These are phyloP conservation scores for Thelonectria olida DNA, from an alignment of 2,329 filamentous ascomycete genomes.

Conservation along the genomic window DNA sequence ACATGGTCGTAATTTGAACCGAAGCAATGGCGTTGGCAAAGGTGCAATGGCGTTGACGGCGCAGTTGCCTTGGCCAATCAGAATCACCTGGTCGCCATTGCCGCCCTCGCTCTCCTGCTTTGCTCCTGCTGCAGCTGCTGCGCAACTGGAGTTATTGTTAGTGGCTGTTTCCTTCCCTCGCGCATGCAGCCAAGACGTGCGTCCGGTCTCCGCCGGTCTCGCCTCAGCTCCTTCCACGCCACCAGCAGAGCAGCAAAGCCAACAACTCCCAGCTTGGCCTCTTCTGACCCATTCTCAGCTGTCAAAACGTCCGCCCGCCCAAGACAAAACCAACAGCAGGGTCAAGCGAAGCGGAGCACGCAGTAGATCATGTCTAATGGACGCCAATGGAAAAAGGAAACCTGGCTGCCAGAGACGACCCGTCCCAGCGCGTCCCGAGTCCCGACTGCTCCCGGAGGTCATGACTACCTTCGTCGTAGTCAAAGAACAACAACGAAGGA, in stretches of 20 bases:
- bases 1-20: background rate
- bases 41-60: constrained; percentile 3
- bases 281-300: constrained; percentile 1
- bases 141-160: constrained; percentile 3
- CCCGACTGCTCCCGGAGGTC: background rate
- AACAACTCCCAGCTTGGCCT: constrained; percentile 15
- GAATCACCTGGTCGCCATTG: background rate
- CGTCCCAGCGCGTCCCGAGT: background rate
- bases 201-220: constrained; percentile 36
- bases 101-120: background rate
- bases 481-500: background rate
- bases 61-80: background rate
- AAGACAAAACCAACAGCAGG: constrained; percentile 12
- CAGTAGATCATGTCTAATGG: constrained; percentile 4
- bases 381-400: background rate
- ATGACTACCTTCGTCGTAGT: background rate
- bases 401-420: background rate
- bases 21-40: background rate
- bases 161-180: constrained; percentile 13
- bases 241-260: constrained; percentile 4
- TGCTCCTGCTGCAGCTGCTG: constrained; percentile 5
- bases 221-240: constrained; percentile 24
- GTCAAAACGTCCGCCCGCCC: no score
- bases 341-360: constrained; percentile 3
- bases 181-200: constrained; percentile 38